Evolutionary conservation across 2,329 filamentous ascomycete species (phyloP).

Genomic region (Magnaporthales sp.): DNA sequence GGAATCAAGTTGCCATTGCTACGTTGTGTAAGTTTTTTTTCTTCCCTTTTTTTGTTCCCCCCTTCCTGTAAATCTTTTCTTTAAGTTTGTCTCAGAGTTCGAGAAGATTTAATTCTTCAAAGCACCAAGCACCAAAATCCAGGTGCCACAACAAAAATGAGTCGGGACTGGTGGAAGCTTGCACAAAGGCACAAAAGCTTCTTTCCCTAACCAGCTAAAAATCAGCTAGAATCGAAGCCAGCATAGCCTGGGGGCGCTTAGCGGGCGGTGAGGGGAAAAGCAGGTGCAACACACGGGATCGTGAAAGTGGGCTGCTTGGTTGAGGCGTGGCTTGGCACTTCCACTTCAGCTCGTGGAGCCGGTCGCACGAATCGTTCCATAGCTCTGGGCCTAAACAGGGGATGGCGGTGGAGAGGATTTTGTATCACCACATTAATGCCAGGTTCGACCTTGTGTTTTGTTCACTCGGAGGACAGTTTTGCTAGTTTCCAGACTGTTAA

Average conservation of each 20-base stretch:
- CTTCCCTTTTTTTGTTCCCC: not conserved
- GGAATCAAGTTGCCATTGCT: not conserved
- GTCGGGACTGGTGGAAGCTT: not conserved
- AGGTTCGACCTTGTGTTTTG: not conserved
- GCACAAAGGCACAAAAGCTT: not conserved
- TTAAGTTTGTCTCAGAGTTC: not conserved
- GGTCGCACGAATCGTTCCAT: not conserved
- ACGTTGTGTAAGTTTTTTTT: not conserved
- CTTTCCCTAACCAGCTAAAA: not conserved
- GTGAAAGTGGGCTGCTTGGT: not conserved
- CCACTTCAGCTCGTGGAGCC: not conserved
- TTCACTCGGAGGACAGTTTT: not conserved
- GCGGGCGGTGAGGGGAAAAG: not conserved
- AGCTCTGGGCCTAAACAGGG: not conserved
- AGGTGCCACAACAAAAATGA: not conserved
- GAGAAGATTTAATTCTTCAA: not conserved
- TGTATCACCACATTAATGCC: slow-evolving; percentile 1
- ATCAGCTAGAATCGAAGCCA: not conserved
- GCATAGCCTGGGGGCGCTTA: not conserved
- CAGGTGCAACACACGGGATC: not conserved
- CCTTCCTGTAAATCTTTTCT: no score
- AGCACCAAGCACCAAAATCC: not conserved
- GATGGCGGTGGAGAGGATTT: not conserved
- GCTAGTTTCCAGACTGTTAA: not conserved
- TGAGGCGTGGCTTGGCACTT: not conserved